These are phyloP conservation scores for Ananas comosus DNA, from an alignment of 176 grass and related monocot genomes.

Conservation along the genomic window DNA sequence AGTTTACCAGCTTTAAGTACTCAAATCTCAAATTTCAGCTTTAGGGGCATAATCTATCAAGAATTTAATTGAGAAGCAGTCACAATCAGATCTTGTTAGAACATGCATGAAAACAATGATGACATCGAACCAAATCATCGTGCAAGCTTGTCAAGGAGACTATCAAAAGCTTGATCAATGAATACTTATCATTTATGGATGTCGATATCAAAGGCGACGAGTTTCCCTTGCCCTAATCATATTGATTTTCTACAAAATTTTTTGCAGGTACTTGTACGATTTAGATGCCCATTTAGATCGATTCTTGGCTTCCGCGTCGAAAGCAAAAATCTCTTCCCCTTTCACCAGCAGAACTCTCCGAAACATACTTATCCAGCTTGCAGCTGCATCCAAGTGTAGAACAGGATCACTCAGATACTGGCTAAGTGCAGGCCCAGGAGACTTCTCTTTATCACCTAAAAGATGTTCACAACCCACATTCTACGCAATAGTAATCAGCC, in stretches of 20 bases:
- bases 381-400: conserved; percentile 50
- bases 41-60: too few relatives aligned
- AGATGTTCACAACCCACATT: conserved; percentile 46
- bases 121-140: too few relatives aligned
- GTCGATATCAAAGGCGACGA: neutral
- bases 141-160: too few relatives aligned
- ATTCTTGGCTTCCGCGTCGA: conserved; percentile 58
- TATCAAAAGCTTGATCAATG: too few relatives aligned
- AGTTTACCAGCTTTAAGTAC: too few relatives aligned
- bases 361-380: conserved; percentile 63
- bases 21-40: too few relatives aligned
- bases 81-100: too few relatives aligned
- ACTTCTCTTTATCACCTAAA: conserved; percentile 59
- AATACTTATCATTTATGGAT: neutral
- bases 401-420: conserved; percentile 80
- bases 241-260: neutral
- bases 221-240: neutral
- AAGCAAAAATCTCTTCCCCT: conserved; percentile 41
- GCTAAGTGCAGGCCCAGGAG: conserved; percentile 57
- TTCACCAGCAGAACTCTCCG: conserved; percentile 37
- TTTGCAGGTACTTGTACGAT: conserved; percentile 54
- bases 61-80: too few relatives aligned
- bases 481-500: conserved; percentile 59
- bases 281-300: conserved; percentile 73
- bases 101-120: too few relatives aligned